phyloP scores from a whole-genome alignment of 1,139 yeast species.

The Pichia sp. region DNA sequence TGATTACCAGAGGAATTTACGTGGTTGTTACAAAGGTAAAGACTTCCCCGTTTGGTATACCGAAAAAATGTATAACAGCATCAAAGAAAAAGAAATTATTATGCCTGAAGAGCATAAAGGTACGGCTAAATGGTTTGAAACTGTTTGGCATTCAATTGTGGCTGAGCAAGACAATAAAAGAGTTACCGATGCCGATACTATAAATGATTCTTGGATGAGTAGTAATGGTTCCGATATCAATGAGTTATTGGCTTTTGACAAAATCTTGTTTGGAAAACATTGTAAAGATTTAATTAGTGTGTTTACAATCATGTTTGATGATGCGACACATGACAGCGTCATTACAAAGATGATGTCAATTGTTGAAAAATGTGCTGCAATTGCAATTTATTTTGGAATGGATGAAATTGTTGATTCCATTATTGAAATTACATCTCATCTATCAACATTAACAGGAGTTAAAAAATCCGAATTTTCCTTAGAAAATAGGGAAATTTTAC shows the following conservation, averaged over 20 bases:
- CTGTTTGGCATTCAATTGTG: slow-evolving; percentile 82
- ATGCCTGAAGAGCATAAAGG: slow-evolving; percentile 98
- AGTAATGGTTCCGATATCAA: slow-evolving; percentile 25
- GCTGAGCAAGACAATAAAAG: slow-evolving; percentile 39
- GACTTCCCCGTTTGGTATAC: slow-evolving; percentile 87
- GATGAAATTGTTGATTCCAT: slow-evolving; percentile 58
- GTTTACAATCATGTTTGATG: slow-evolving; percentile 68
- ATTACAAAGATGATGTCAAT: slow-evolving; percentile 83
- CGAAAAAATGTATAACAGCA: slow-evolving; percentile 72
- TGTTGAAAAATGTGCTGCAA: slow-evolving; percentile 74
- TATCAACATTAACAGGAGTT: slow-evolving; percentile 48
- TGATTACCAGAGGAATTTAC: slow-evolving; percentile 71
- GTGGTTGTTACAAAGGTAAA: slow-evolving; percentile 69
- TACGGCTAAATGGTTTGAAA: slow-evolving; percentile 81
- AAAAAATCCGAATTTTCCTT: slow-evolving; percentile 23
- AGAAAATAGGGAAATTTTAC: slow-evolving; percentile 28
- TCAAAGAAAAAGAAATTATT: slow-evolving; percentile 81
- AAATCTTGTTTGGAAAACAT: slow-evolving; percentile 55
- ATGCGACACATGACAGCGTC: slow-evolving; percentile 86
- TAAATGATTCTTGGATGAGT: slow-evolving; percentile 16
- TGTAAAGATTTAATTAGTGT: slow-evolving; percentile 64
- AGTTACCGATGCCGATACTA: slow-evolving; percentile 21
- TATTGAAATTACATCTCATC: slow-evolving; percentile 53
- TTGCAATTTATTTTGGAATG: slow-evolving; percentile 62
- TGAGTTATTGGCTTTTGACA: slow-evolving; percentile 50